phyloP scores from a whole-genome alignment of 1,284 basidiomycete species.

The Papiliotrema flavescens region DNA sequence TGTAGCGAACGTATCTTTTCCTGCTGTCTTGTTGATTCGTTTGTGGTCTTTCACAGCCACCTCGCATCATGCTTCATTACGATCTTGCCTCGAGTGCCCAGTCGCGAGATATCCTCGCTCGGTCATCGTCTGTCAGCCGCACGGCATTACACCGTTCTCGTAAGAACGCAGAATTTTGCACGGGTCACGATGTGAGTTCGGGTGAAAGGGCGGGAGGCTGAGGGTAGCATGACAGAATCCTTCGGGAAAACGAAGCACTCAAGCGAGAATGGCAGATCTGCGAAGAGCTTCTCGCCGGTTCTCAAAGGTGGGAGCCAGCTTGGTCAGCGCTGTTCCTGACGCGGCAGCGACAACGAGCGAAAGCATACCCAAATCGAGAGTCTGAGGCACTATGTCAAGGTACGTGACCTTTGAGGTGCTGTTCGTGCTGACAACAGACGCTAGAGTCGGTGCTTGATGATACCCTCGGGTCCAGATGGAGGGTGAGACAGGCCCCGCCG shows the following conservation, averaged over 20 bases:
- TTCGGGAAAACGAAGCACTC: slow-evolving; percentile 11
- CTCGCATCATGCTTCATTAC: too few relatives aligned
- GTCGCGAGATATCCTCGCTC: too few relatives aligned
- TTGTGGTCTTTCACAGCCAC: too few relatives aligned
- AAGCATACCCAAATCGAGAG: slow-evolving; percentile 33
- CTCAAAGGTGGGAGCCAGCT: slow-evolving; percentile 23
- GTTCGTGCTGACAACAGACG: slow-evolving; percentile 11
- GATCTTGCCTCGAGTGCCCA: too few relatives aligned
- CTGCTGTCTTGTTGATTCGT: too few relatives aligned
- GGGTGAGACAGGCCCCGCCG: slow-evolving; percentile 11
- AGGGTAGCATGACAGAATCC: slow-evolving; percentile 1
- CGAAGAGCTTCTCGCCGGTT: slow-evolving; percentile 28
- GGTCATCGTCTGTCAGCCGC: not conserved
- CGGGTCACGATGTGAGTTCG: too few relatives aligned
- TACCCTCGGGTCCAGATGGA: slow-evolving; percentile 27
- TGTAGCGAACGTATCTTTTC: too few relatives aligned
- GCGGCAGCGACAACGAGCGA: slow-evolving; percentile 32
- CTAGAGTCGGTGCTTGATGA: slow-evolving; percentile 31
- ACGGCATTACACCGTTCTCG: too few relatives aligned
- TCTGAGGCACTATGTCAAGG: slow-evolving; percentile 32
- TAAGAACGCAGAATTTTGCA: too few relatives aligned
- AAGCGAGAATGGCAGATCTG: slow-evolving; percentile 22
- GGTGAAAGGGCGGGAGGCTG: not conserved
- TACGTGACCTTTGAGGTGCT: not conserved
- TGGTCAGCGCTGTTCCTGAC: not conserved